phyloP scores from a whole-genome alignment of 208 protist species.

The Polymyxa betae region DNA sequence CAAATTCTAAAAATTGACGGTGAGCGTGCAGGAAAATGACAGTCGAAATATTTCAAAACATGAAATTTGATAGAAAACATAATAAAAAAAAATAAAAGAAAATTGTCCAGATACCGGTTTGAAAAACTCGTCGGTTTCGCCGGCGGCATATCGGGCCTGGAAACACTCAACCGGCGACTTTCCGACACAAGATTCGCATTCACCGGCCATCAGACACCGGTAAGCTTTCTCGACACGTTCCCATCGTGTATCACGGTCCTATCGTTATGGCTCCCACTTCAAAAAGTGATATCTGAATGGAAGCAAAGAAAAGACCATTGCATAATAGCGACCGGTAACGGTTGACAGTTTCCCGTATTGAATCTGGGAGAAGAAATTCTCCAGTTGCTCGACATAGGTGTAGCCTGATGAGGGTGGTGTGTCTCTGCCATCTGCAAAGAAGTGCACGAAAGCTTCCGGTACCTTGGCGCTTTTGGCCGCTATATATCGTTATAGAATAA shows the following conservation, averaged over 20 bases:
- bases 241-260: constrained; percentile 69
- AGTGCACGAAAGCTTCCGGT: constrained; percentile 59
- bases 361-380: constrained; percentile 48
- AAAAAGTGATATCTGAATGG: background rate
- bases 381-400: constrained; percentile 44
- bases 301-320: constrained; percentile 61
- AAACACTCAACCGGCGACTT: background rate
- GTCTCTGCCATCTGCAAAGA: constrained; percentile 68
- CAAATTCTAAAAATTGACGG: too few species aligned
- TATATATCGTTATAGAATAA: too few species aligned
- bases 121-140: constrained; percentile 70
- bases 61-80: too few species aligned
- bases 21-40: too few species aligned
- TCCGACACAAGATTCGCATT: background rate
- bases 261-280: background rate
- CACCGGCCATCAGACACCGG: constrained; percentile 29
- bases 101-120: too few species aligned
- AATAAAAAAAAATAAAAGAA: too few species aligned
- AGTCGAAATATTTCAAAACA: too few species aligned
- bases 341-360: constrained; percentile 60
- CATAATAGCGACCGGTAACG: constrained; percentile 68
- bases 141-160: constrained; percentile 40
- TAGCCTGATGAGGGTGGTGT: constrained; percentile 57
- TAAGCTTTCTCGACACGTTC: constrained; percentile 67
- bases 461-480: constrained; percentile 60